Conservation (phyloP, 352 stramenopile species). For the Thalassiosira mediterranea region DNA sequence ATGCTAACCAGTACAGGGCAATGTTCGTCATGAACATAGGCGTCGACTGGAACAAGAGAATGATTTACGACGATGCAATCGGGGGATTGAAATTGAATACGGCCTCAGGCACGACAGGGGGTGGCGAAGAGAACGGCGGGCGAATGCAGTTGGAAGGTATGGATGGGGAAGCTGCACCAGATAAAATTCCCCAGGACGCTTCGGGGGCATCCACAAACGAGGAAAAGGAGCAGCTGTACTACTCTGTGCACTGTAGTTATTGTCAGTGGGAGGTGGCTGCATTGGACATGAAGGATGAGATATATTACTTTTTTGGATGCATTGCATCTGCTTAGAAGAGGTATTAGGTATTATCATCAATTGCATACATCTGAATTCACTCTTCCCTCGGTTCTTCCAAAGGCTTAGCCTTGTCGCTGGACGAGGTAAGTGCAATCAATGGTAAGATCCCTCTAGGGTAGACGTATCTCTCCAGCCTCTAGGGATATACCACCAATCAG, state of each 20-base stretch:
- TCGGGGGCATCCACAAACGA: slow-evolving; percentile 7
- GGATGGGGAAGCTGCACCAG: slow-evolving; percentile 17
- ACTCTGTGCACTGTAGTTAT: slow-evolving; percentile 75
- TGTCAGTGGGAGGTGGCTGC: slow-evolving; percentile 77
- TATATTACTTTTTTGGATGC: slow-evolving; percentile 85
- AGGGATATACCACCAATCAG: no score
- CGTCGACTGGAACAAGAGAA: slow-evolving; percentile 71
- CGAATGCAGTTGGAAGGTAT: slow-evolving; percentile 1
- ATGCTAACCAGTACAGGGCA: slow-evolving; percentile 81
- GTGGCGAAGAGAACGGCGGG: background rate
- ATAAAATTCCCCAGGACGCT: slow-evolving; percentile 29
- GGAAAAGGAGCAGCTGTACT: slow-evolving; percentile 62
- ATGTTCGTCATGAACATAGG: slow-evolving; percentile 86
- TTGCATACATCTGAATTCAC: no score
- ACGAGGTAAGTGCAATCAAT: no score
- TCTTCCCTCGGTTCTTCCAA: no score
- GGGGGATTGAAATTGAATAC: slow-evolving; percentile 51
- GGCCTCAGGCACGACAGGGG: background rate
- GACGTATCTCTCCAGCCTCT: no score
- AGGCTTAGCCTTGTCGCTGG: no score
- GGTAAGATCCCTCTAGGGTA: no score
- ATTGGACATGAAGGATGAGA: slow-evolving; percentile 83
- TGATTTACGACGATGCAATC: slow-evolving; percentile 62
- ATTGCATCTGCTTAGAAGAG: no score
- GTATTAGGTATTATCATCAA: no score